These are phyloP conservation scores for Aotearoamyces nothofagi DNA, from an alignment of 2,329 filamentous ascomycete genomes.

Conservation along the genomic window DNA sequence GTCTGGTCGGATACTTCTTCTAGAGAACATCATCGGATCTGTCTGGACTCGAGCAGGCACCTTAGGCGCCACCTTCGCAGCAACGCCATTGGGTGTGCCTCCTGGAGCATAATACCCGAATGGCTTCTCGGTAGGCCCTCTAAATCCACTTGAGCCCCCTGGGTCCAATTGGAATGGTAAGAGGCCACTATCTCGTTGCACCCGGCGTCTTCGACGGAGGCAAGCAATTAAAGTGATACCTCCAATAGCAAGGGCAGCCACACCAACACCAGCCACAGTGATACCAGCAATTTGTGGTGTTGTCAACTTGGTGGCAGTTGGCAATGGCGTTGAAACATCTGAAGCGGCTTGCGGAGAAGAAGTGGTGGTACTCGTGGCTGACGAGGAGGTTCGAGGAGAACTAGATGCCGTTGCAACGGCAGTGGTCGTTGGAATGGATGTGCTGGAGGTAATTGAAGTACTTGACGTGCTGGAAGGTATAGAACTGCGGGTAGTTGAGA, in stretches of 20 bases:
- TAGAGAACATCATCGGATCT: slow-evolving; percentile 16
- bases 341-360: slow-evolving; percentile 7
- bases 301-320: slow-evolving; percentile 16
- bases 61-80: slow-evolving; percentile 11
- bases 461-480: slow-evolving; percentile 8
- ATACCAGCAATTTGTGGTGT: slow-evolving; percentile 41
- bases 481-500: slow-evolving; percentile 5
- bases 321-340: slow-evolving; percentile 7
- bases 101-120: slow-evolving; percentile 7
- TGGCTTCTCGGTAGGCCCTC: slow-evolving; percentile 7
- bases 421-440: slow-evolving; percentile 1
- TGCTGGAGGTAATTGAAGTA: slow-evolving; percentile 2
- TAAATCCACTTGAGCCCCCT: slow-evolving; percentile 7
- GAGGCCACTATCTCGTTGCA: slow-evolving; percentile 17
- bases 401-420: neutral
- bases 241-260: slow-evolving; percentile 30
- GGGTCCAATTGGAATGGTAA: slow-evolving; percentile 18
- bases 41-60: slow-evolving; percentile 12
- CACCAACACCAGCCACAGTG: slow-evolving; percentile 34
- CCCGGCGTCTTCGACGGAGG: slow-evolving; percentile 16
- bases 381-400: slow-evolving; percentile 1
- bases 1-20: slow-evolving; percentile 14
- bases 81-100: slow-evolving; percentile 10
- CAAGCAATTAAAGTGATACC: slow-evolving; percentile 25
- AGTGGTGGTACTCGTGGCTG: neutral